A percentile compares a stretch with the other conserved stretches of the same genome.
phyloP scores from a whole-genome alignment of 805 yeast species.

The Candida insectorum region DNA sequence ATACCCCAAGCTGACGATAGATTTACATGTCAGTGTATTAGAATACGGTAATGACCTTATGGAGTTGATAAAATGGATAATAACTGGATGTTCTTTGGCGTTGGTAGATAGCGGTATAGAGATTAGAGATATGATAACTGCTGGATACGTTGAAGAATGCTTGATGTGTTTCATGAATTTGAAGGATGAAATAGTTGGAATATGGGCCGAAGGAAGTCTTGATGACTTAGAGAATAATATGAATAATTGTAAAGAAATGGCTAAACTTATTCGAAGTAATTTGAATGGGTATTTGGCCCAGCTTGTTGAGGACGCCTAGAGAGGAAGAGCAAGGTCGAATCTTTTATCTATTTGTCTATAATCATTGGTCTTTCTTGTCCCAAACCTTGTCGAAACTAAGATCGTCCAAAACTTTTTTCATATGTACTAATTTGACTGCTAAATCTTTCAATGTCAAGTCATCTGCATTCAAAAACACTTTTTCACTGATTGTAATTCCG shows the following conservation, averaged over 20 bases:
- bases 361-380: conserved; percentile 8
- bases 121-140: conserved; percentile 68
- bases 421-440: conserved; percentile 30
- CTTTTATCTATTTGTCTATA: conserved; percentile 1
- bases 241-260: conserved; percentile 43
- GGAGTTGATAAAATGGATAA: conserved; percentile 47
- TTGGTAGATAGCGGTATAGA: conserved; percentile 84
- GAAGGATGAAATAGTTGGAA: conserved; percentile 56
- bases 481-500: conserved; percentile 34
- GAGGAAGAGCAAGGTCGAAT: too few species aligned
- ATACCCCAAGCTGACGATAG: conserved; percentile 90
- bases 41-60: conserved; percentile 19
- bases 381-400: conserved; percentile 21
- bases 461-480: conserved; percentile 28
- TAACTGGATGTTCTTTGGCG: conserved; percentile 69
- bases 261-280: conserved; percentile 40
- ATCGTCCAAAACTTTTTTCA: conserved; percentile 33
- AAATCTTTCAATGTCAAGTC: conserved; percentile 27
- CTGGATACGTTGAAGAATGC: conserved; percentile 46
- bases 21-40: conserved; percentile 67
- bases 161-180: conserved; percentile 53
- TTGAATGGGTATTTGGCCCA: conserved; percentile 47
- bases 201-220: conserved; percentile 43
- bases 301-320: background rate
- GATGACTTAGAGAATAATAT: conserved; percentile 29